phyloP scores from a whole-genome alignment of 106 monocot genomes.

The Dendrobium officinale region DNA sequence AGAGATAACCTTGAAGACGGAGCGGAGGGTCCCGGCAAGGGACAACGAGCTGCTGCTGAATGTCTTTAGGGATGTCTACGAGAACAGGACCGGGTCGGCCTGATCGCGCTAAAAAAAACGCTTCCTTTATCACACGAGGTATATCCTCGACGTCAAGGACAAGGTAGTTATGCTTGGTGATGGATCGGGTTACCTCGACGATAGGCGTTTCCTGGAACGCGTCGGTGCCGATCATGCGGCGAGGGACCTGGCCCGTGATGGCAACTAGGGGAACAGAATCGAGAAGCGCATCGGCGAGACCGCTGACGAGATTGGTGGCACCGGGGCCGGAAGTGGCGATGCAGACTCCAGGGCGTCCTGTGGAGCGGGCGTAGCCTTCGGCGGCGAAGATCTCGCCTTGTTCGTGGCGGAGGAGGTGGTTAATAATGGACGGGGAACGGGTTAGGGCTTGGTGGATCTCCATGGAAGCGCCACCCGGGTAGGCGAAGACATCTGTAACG shows the following conservation, averaged over 20 bases:
- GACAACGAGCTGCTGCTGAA: constrained; percentile 79
- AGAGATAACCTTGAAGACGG: constrained; percentile 43
- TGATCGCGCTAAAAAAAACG: constrained; percentile 71
- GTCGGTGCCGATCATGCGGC: constrained; percentile 89
- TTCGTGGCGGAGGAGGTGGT: constrained; percentile 87
- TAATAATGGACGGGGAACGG: constrained; percentile 55
- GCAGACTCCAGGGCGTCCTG: constrained; percentile 80
- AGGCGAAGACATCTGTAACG: constrained; percentile 80
- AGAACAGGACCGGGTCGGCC: constrained; percentile 88
- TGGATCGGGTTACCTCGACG: constrained; percentile 80
- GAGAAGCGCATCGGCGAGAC: constrained; percentile 78
- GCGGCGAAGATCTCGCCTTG: constrained; percentile 89
- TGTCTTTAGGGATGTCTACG: constrained; percentile 84
- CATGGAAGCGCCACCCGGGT: constrained; percentile 91
- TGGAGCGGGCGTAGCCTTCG: constrained; percentile 73
- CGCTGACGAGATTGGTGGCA: constrained; percentile 84
- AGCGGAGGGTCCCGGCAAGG: constrained; percentile 48
- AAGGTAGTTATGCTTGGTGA: constrained; percentile 90
- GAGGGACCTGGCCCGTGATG: constrained; percentile 91
- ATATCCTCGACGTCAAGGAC: constrained; percentile 80
- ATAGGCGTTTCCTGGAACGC: constrained; percentile 96
- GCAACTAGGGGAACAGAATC: constrained; percentile 90
- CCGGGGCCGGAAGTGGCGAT: constrained; percentile 94
- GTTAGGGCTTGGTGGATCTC: constrained; percentile 97
- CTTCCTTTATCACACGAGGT: constrained; percentile 63